phyloP scores from a whole-genome alignment of 805 yeast species.

The Zygoascus flipseniorum region DNA sequence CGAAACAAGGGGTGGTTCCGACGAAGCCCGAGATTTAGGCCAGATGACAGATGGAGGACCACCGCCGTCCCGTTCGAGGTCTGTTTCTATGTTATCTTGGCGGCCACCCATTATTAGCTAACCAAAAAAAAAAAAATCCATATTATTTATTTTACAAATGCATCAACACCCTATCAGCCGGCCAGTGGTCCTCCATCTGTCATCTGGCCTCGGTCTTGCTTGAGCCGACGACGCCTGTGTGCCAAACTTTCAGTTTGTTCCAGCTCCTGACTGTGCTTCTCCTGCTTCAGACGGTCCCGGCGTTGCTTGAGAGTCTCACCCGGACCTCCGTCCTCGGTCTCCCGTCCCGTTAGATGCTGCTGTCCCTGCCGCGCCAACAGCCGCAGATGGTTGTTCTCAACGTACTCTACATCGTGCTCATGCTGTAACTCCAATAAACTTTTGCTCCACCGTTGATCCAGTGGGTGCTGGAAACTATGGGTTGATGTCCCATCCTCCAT shows the following conservation, averaged over 20 bases:
- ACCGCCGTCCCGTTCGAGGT: no score
- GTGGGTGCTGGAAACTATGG: slow-evolving; percentile 18
- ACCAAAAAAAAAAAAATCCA: no score
- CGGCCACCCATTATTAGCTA: no score
- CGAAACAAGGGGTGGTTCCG: no score
- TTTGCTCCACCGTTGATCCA: slow-evolving; percentile 20
- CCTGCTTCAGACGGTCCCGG: slow-evolving; percentile 20
- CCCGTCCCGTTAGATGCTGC: neutral
- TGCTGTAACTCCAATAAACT: slow-evolving; percentile 26
- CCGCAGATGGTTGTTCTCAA: slow-evolving; percentile 2
- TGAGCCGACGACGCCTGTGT: slow-evolving; percentile 23
- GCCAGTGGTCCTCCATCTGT: neutral
- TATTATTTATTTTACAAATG: no score
- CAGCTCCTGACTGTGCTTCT: slow-evolving; percentile 14
- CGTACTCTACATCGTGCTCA: neutral
- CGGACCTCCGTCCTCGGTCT: slow-evolving; percentile 8
- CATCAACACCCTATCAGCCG: neutral
- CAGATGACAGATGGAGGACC: no score
- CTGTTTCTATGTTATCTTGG: no score
- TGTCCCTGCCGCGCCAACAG: neutral
- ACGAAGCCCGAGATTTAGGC: no score
- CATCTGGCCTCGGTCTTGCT: slow-evolving; percentile 5
- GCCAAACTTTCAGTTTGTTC: slow-evolving; percentile 24
- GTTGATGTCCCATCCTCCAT: slow-evolving; percentile 1
- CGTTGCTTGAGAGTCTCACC: slow-evolving; percentile 26